Conservation (phyloP, 2,329 filamentous ascomycete genomes). For the Truncatella angustata region DNA sequence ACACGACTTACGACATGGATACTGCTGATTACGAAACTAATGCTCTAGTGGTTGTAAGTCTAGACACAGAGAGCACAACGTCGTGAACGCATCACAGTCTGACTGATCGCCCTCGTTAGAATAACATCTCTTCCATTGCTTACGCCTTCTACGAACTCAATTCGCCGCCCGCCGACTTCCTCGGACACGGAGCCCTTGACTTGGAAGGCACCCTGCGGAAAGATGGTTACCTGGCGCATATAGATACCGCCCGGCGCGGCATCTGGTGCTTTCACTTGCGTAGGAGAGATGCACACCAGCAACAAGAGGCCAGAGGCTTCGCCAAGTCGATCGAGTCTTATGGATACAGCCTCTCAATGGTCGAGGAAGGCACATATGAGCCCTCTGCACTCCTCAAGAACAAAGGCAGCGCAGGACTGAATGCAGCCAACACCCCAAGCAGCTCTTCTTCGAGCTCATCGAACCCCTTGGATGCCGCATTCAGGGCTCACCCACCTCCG, state of each 20-base stretch:
- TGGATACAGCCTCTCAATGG: conserved; percentile 41
- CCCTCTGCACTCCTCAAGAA: conserved; percentile 47
- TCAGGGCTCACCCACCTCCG: conserved; percentile 29
- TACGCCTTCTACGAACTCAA: conserved; percentile 56
- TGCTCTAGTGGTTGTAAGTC: conserved; percentile 53
- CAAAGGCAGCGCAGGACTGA: conserved; percentile 36
- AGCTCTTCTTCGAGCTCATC: conserved; percentile 44
- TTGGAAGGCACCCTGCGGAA: conserved; percentile 50
- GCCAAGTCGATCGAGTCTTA: conserved; percentile 41
- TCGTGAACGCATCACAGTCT: too few species aligned
- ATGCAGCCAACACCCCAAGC: conserved; percentile 42
- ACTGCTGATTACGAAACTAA: conserved; percentile 64
- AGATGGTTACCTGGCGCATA: conserved; percentile 52
- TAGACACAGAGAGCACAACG: too few species aligned
- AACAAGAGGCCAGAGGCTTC: conserved; percentile 26
- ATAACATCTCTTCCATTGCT: conserved; percentile 53
- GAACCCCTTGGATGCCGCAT: conserved; percentile 33
- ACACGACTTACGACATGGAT: conserved; percentile 55
- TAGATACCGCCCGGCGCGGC: conserved; percentile 47
- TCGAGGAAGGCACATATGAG: conserved; percentile 52
- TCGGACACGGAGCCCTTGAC: conserved; percentile 46
- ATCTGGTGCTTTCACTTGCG: conserved; percentile 55
- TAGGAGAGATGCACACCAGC: conserved; percentile 36
- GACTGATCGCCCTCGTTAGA: conserved; percentile 34
- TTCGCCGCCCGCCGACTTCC: conserved; percentile 40